Evolutionary conservation across 2,329 filamentous ascomycete species (phyloP).

Genomic region (Ascochyta fabae): DNA sequence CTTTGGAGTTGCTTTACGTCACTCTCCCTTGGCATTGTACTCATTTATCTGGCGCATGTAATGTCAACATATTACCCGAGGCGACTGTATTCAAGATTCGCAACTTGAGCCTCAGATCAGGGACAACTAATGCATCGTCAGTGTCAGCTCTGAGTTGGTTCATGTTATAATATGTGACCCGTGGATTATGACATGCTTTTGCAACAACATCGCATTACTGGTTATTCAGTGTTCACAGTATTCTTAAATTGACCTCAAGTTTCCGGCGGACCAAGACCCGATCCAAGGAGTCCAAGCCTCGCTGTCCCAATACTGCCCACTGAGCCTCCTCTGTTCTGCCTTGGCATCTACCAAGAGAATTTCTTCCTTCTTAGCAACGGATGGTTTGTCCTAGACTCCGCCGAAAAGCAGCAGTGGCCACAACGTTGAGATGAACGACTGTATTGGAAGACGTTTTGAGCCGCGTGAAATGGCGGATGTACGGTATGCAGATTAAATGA

Average conservation of each 20-base stretch:
- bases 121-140: background rate
- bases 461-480: conserved; percentile 3
- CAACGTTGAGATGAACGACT: background rate
- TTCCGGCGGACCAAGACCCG: conserved; percentile 2
- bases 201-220: background rate
- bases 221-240: background rate
- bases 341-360: conserved; percentile 7
- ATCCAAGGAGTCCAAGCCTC: conserved; percentile 13
- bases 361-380: conserved; percentile 7
- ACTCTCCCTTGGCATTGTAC: background rate
- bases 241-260: background rate
- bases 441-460: background rate
- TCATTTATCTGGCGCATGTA: conserved; percentile 12
- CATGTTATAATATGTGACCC: no score
- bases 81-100: background rate
- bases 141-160: background rate
- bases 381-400: conserved; percentile 9
- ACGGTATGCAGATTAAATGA: background rate
- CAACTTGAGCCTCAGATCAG: conserved; percentile 10
- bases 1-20: no score
- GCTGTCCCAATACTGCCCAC: background rate
- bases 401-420: background rate
- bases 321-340: background rate
- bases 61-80: conserved; percentile 11
- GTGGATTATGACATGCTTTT: no score